These are phyloP conservation scores for Zymoseptoria brevis DNA, from an alignment of 2,329 filamentous ascomycete species.

Conservation along the genomic window DNA sequence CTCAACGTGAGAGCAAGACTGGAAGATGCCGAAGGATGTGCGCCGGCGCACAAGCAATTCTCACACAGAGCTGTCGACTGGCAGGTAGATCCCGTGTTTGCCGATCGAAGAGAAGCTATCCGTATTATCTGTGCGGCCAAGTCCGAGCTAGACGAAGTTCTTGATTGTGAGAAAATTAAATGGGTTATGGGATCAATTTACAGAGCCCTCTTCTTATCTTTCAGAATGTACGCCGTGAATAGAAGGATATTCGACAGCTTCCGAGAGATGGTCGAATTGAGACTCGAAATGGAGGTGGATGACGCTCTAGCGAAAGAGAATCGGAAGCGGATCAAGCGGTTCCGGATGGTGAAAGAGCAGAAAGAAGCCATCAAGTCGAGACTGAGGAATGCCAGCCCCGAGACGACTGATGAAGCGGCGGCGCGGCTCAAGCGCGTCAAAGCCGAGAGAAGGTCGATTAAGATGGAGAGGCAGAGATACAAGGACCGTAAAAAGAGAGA, in stretches of 20 bases:
- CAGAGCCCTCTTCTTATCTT: not conserved
- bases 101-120: not conserved
- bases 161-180: not conserved
- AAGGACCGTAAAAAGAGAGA: not conserved
- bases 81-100: not conserved
- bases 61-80: not conserved
- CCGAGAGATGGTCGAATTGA: not conserved
- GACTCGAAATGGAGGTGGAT: not conserved
- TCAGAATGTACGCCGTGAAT: not conserved
- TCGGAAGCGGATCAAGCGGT: not conserved
- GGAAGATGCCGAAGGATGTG: not conserved
- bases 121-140: not conserved
- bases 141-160: not conserved
- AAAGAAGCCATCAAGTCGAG: not conserved
- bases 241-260: not conserved
- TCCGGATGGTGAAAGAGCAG: not conserved
- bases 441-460: not conserved
- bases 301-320: not conserved
- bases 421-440: not conserved
- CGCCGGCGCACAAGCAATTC: not conserved
- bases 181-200: not conserved
- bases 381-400: not conserved
- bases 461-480: not conserved
- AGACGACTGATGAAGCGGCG: not conserved
- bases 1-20: not conserved